Evolutionary conservation across 2,329 filamentous ascomycete genomes (phyloP).

Genomic region (Claviceps arundinis): DNA sequence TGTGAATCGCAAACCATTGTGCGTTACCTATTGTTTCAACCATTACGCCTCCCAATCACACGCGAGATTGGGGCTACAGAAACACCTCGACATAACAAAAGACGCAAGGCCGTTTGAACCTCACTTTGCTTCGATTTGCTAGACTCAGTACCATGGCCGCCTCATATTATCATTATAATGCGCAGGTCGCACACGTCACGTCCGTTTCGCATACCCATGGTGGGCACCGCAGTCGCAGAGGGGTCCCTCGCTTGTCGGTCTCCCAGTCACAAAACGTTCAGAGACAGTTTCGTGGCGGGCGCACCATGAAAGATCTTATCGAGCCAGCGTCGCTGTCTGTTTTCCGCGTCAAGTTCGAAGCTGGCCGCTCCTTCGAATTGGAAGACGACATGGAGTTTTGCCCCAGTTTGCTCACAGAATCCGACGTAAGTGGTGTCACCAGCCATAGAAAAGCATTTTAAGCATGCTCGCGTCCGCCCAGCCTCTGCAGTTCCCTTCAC

Average conservation of each 20-base stretch:
- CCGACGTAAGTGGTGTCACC: conserved; percentile 55
- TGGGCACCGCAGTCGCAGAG: conserved; percentile 62
- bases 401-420: conserved; percentile 81
- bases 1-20: too few relatives aligned
- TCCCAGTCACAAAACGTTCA: conserved; percentile 58
- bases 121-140: too few relatives aligned
- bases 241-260: conserved; percentile 66
- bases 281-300: conserved; percentile 74
- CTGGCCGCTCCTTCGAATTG: conserved; percentile 83
- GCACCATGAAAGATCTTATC: conserved; percentile 73
- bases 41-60: too few relatives aligned
- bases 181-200: conserved; percentile 44
- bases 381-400: conserved; percentile 96
- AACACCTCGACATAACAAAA: neutral
- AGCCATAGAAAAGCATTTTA: too few relatives aligned
- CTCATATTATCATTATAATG: conserved; percentile 49
- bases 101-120: neutral
- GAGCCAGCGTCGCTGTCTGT: conserved; percentile 63
- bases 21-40: too few relatives aligned
- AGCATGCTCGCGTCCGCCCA: neutral
- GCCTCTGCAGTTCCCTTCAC: neutral
- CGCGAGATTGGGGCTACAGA: neutral
- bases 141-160: conserved; percentile 39
- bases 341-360: conserved; percentile 82
- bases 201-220: conserved; percentile 61